Evolutionary conservation across 371 early-diverging fungal species (phyloP), one percentile per base, ranked within the genome.

Genomic region (Zychaea mexicana): DNA sequence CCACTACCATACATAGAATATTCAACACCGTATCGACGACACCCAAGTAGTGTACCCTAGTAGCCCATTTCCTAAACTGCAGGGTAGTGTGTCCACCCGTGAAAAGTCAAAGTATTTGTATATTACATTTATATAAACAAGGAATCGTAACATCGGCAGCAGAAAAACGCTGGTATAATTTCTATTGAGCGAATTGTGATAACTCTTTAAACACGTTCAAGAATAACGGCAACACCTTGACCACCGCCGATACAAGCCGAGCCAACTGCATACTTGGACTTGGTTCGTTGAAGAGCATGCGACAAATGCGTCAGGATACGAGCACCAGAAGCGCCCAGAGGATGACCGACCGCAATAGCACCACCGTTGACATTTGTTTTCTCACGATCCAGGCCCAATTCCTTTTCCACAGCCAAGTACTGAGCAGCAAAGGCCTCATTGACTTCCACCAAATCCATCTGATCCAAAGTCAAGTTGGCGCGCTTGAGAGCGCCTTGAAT

Each of bases 371-470:
- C 68, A 78, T 99, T 99, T 30, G 94, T 88, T 69, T 87, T 94
- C 38, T 70, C 76, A 19, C 87, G 85, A 67, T 92, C 92, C 30
- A 97, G 73, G 4, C 92, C 93, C 15, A 99, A 83, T 68, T 92
- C 94, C 82, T 91, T 92, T 74, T 90, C 91, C 46, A 95, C 94
- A 19, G 96, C 92, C 62, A 98, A 75, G 67, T 89, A 93, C 75
- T 97, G 97, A 36, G 94, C 92, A 52, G 97, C 95, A 82, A 99
- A 99, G 12, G 99, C 99, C 82, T 99, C 98, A 79, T 99, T 99
- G 72, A 99, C 92, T 82, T 99, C 99, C 60, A 97, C 75, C 38
- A 93, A 73, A 65, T 90, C 92, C 88, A 99, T 96, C 70, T 98
- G 92, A 53, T 86, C 86, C 60, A 97, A 73, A 13, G 78, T 68